Conservation (phyloP, 2,329 filamentous ascomycete species). For the Aspergillus sp. region DNA sequence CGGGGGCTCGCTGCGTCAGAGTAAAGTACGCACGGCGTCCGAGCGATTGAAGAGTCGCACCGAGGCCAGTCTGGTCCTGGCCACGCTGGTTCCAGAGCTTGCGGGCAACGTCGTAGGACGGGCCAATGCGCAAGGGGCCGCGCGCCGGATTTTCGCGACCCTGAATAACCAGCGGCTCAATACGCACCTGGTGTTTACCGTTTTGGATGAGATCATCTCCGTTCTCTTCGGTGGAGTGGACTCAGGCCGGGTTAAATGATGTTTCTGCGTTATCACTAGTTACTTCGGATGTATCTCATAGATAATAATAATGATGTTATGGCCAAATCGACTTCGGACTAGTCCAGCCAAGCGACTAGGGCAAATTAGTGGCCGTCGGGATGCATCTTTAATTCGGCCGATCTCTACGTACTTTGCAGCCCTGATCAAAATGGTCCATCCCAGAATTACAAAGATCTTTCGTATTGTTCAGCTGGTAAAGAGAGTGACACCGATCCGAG, state of each 20-base stretch:
- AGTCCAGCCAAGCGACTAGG: not conserved
- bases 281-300: not conserved
- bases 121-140: conserved; percentile 86
- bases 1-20: conserved; percentile 46
- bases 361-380: not conserved
- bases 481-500: not conserved
- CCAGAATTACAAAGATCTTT: conserved; percentile 2
- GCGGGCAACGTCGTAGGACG: conserved; percentile 91
- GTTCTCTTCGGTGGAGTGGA: conserved; percentile 56
- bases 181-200: conserved; percentile 68
- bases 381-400: not conserved
- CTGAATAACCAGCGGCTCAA: conserved; percentile 90
- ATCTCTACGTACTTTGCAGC: no score
- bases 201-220: conserved; percentile 68
- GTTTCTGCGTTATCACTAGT: not conserved
- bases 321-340: not conserved
- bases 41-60: conserved; percentile 79
- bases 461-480: not conserved
- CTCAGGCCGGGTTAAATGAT: conserved; percentile 4
- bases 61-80: conserved; percentile 86
- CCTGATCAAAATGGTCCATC: not conserved
- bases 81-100: conserved; percentile 84
- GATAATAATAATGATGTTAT: not conserved
- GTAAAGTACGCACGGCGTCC: conserved; percentile 59
- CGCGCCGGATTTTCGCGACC: conserved; percentile 82